Evolutionary conservation across 192 early-diverging fungal genomes (phyloP).

Genomic region (Backusella tuberculispora): DNA sequence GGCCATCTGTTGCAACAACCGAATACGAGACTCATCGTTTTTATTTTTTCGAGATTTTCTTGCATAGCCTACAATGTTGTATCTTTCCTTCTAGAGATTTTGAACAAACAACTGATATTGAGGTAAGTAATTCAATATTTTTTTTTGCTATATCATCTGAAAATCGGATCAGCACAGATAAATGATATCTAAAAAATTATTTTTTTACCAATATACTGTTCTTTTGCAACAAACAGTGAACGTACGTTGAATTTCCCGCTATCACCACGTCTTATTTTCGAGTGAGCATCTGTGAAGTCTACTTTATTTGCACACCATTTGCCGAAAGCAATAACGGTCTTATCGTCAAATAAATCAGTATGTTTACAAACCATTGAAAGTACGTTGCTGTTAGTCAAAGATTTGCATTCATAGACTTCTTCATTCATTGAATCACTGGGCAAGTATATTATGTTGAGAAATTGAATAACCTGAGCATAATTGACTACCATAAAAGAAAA

Average conservation of each 20-base stretch:
- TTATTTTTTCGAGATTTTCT: conserved; percentile 28
- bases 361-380: not conserved
- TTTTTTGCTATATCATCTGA: conserved; percentile 23
- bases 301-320: not conserved
- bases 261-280: not conserved
- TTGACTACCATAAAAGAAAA: conserved; percentile 10
- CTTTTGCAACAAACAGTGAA: conserved; percentile 15
- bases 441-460: conserved; percentile 3
- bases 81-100: conserved; percentile 17
- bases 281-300: not conserved
- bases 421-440: conserved; percentile 2
- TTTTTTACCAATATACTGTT: conserved; percentile 17
- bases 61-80: conserved; percentile 25
- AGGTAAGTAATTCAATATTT: conserved; percentile 19
- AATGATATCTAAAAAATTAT: conserved; percentile 21
- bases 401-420: conserved; percentile 9
- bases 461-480: conserved; percentile 1
- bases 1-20: conserved; percentile 22
- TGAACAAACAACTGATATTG: conserved; percentile 19
- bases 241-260: conserved; percentile 1
- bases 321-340: not conserved
- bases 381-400: not conserved
- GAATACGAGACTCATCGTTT: conserved; percentile 21
- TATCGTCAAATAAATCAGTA: not conserved
- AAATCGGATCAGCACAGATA: conserved; percentile 20